phyloP scores from a whole-genome alignment of 768 basidiomycete species.

The Xerocomellus dryophilus region DNA sequence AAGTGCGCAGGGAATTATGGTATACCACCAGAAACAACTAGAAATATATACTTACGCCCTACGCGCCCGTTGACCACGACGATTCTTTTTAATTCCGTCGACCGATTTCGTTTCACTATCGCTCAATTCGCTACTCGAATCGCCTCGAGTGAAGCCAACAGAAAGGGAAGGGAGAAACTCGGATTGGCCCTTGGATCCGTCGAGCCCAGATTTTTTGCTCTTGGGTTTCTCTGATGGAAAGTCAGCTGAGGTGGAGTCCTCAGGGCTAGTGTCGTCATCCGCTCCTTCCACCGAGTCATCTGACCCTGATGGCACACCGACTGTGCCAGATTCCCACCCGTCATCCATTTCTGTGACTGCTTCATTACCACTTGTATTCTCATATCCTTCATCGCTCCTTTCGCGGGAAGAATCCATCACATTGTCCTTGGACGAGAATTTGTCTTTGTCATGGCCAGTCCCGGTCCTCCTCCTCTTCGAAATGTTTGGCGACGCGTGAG shows the following conservation, averaged over 20 bases:
- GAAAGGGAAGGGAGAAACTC: constrained; percentile 88
- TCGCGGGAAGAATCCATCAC: background rate
- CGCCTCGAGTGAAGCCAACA: constrained; percentile 79
- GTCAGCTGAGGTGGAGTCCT: constrained; percentile 11
- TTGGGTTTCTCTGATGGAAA: constrained; percentile 12
- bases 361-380: constrained; percentile 6
- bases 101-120: constrained; percentile 56
- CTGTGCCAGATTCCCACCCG: constrained; percentile 45
- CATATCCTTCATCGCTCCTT: constrained; percentile 21
- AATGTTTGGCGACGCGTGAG: constrained; percentile 8
- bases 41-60: constrained; percentile 67
- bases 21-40: background rate
- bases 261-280: constrained; percentile 28
- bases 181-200: constrained; percentile 35
- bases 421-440: constrained; percentile 1
- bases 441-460: background rate
- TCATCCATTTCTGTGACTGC: constrained; percentile 14
- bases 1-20: constrained; percentile 3
- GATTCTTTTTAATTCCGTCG: constrained; percentile 70
- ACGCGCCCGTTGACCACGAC: constrained; percentile 91
- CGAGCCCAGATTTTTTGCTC: constrained; percentile 19
- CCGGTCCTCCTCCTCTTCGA: constrained; percentile 13
- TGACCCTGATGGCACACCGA: constrained; percentile 27
- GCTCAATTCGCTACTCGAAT: constrained; percentile 74
- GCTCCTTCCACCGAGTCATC: constrained; percentile 40